phyloP scores from a whole-genome alignment of 805 yeast genomes.

The Clavispora carvajalis region DNA sequence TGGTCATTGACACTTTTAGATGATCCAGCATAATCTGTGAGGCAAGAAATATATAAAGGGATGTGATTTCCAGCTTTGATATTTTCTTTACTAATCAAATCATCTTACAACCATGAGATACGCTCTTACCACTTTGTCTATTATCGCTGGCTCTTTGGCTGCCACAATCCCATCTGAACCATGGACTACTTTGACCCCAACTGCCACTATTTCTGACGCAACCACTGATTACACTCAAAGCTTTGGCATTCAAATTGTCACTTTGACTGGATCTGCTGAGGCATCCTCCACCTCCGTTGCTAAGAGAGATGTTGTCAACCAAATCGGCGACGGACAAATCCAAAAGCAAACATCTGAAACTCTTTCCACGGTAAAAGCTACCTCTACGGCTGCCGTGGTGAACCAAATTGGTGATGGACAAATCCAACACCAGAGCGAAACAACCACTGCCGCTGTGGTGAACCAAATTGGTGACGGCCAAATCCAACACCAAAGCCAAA shows the following conservation, averaged over 20 bases:
- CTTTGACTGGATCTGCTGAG: conserved; percentile 32
- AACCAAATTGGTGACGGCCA: too few relatives aligned
- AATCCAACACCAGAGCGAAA: too few relatives aligned
- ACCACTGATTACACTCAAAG: conserved; percentile 48
- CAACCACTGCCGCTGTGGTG: too few relatives aligned
- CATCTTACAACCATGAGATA: conserved; percentile 10
- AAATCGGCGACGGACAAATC: conserved; percentile 13
- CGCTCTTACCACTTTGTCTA: conserved; percentile 20
- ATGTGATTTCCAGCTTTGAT: neutral
- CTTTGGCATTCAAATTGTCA: conserved; percentile 67
- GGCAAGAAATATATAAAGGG: neutral
- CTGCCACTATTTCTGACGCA: conserved; percentile 48
- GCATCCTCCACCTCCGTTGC: conserved; percentile 22
- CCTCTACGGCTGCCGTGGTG: too few relatives aligned
- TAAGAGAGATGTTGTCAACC: conserved; percentile 40
- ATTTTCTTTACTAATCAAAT: neutral
- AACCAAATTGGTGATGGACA: too few relatives aligned
- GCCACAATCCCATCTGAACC: conserved; percentile 64
- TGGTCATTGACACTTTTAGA: neutral
- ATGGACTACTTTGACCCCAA: conserved; percentile 73
- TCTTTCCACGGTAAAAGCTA: conserved; percentile 18
- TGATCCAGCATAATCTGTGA: too few relatives aligned
- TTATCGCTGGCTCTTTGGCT: conserved; percentile 47
- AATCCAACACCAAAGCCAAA: too few relatives aligned
- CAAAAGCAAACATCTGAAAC: conserved; percentile 25